These are phyloP conservation scores for Sporothrix variecibatus DNA, from an alignment of 2,329 filamentous ascomycete genomes.

Conservation along the genomic window DNA sequence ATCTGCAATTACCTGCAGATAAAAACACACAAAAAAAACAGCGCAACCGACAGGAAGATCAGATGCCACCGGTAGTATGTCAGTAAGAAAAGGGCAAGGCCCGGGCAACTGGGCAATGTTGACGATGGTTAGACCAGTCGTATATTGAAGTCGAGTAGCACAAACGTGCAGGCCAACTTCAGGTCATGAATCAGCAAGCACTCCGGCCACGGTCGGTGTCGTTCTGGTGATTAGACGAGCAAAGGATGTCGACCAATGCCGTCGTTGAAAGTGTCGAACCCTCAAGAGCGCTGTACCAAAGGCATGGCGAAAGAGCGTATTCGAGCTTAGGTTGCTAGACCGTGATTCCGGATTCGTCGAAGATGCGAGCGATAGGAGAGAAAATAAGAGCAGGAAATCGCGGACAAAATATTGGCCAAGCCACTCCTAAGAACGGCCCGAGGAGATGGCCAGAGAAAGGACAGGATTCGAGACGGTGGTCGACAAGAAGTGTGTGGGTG, in stretches of 20 bases:
- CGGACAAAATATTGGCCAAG: neutral
- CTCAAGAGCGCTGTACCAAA: slow-evolving; percentile 21
- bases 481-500: neutral
- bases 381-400: neutral
- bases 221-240: neutral
- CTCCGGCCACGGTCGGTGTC: neutral
- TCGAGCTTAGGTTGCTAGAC: neutral
- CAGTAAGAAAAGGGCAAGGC: neutral
- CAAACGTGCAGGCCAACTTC: neutral
- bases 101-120: neutral
- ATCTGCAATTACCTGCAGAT: slow-evolving; percentile 8
- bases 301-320: slow-evolving; percentile 19
- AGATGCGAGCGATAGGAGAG: neutral
- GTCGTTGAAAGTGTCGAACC: slow-evolving; percentile 14
- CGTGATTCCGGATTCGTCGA: slow-evolving; percentile 5
- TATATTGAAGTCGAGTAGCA: slow-evolving; percentile 2
- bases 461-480: neutral
- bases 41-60: neutral
- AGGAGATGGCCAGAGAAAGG: neutral
- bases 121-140: neutral
- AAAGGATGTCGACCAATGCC: neutral
- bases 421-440: neutral
- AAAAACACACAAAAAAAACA: neutral
- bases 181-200: neutral
- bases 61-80: slow-evolving; percentile 10